A percentile compares a stretch with the other conserved stretches of the same genome.
These are phyloP conservation scores for Capronia epimyces DNA, from an alignment of 2,329 filamentous ascomycete species.

Conservation along the genomic window DNA sequence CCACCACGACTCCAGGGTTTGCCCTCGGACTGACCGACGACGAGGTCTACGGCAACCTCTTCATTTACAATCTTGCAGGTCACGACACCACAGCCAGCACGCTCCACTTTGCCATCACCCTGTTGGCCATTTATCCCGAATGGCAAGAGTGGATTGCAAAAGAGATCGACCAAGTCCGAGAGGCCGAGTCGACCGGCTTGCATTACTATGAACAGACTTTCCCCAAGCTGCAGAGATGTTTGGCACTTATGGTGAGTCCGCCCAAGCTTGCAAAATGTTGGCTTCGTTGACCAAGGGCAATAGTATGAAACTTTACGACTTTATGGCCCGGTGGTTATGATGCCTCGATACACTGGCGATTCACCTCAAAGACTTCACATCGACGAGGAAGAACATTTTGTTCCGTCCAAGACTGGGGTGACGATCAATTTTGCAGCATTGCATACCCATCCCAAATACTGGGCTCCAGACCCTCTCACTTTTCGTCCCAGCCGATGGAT, in stretches of 20 bases:
- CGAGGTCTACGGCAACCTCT: constrained; percentile 44
- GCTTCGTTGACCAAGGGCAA: no score
- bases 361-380: constrained; percentile 19
- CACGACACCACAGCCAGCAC: constrained; percentile 32
- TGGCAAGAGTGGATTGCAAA: constrained; percentile 24
- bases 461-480: constrained; percentile 27
- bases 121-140: constrained; percentile 23
- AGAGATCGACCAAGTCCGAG: constrained; percentile 23
- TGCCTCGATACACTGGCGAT: constrained; percentile 22
- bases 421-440: constrained; percentile 29
- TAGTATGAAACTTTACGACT: constrained; percentile 31
- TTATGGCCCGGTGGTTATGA: constrained; percentile 26
- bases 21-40: constrained; percentile 33
- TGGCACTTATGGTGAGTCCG: constrained; percentile 45
- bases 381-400: constrained; percentile 13
- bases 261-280: neutral
- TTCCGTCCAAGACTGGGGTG: constrained; percentile 28
- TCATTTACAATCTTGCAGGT: constrained; percentile 45
- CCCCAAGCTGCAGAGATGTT: constrained; percentile 41
- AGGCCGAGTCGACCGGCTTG: constrained; percentile 23
- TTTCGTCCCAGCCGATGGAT: constrained; percentile 43
- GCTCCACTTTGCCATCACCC: constrained; percentile 23
- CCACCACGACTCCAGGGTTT: neutral
- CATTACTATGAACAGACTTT: constrained; percentile 43
- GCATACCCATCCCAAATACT: constrained; percentile 32